Evolutionary conservation across 2,329 filamentous ascomycete genomes (phyloP).

Genomic region (Huntiella bhutanensis): DNA sequence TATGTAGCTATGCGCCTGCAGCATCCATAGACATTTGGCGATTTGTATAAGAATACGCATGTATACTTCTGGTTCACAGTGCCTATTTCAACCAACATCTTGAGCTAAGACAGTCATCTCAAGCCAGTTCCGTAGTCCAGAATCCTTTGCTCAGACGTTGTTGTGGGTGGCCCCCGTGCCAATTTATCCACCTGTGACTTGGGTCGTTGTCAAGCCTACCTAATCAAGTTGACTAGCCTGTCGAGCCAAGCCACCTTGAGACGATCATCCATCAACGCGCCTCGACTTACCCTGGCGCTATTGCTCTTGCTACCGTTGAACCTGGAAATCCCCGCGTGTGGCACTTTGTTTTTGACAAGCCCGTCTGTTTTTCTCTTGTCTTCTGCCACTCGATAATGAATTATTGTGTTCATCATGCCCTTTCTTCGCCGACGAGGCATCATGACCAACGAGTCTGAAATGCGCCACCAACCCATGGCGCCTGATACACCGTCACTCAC

Average conservation of each 20-base stretch:
- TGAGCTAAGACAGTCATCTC: too few relatives aligned
- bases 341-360: not conserved
- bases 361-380: not conserved
- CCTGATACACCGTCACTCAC: slow-evolving; percentile 14
- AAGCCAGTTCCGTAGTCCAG: too few relatives aligned
- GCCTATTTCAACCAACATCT: too few relatives aligned
- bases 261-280: not conserved
- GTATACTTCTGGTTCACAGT: too few relatives aligned
- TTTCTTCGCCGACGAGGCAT: slow-evolving; percentile 43
- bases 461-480: slow-evolving; percentile 31
- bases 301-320: not conserved
- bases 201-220: too few relatives aligned
- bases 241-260: not conserved
- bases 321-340: not conserved
- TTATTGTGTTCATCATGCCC: slow-evolving; percentile 31
- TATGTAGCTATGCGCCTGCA: too few relatives aligned
- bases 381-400: slow-evolving; percentile 17
- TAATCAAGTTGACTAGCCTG: too few relatives aligned
- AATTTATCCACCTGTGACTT: too few relatives aligned
- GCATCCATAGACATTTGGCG: too few relatives aligned
- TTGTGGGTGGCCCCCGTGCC: too few relatives aligned
- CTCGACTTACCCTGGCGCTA: not conserved
- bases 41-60: too few relatives aligned
- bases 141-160: too few relatives aligned
- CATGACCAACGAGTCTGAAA: slow-evolving; percentile 39